Base-by-base conservation (phyloP, 306 rosid genomes). In the Calophaca sinica region DNA sequence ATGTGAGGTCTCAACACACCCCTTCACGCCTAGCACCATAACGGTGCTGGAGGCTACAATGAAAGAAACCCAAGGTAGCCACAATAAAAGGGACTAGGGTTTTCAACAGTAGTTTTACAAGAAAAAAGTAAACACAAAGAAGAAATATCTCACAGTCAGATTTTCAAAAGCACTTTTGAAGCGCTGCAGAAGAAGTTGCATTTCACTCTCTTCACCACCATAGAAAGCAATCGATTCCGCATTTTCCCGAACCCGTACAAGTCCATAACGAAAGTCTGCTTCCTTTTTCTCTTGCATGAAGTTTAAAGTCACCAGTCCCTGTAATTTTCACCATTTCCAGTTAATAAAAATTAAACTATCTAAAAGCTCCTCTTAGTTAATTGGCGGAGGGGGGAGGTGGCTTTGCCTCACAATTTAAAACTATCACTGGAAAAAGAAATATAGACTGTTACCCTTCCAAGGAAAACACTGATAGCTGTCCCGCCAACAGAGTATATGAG, bases 281-380 rank as follows among this genome's bases (percentile, higher is more conserved):
- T 94, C 99, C 73, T 94, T 94, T 78, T 94, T 94, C 84, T 94
- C 99, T 94, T 94, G 99, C 88, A 94, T 81, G 85, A 94, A 94
- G 78, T 94, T 92, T 36, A 92, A 74, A 35, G 58, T 71, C 70
- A 94, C 99, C 96, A 94, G 84, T 45, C 88, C 99, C 99, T 92
- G 88, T 67, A 80, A 82, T 51, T 66, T 29, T 70, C 46, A 68
- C 54, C 53, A 26, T 38, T 75, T 15, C 46, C 58, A 70, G 28
- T 63, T 31, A 80, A 41, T 29, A 8, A 58, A 78, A 79, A 32
- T 9, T 20, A 35, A 58, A 58, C 14, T 31, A 28, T 20, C 33
- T 65, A 50, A 77, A 79, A 35, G 33, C 50, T 75, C 57, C 20
- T 62, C 35, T 58, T 13, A 41, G 14, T 38, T 63, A 33, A 4